Evolutionary conservation across 345 rosid genomes (phyloP), one percentile per base, ranked within the genome.

Genomic region (Heritiera littoralis): DNA sequence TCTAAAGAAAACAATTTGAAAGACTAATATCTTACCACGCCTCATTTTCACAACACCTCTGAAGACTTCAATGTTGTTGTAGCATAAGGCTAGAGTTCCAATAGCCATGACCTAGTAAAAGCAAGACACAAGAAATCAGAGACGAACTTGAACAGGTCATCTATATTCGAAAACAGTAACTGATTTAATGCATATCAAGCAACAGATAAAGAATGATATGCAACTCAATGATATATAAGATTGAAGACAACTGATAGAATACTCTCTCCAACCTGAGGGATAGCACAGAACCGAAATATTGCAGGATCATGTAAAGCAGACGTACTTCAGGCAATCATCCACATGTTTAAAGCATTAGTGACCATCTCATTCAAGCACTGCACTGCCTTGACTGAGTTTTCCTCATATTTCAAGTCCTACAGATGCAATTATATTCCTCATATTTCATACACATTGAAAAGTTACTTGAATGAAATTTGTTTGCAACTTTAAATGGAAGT

Each of bases 311-410:
- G 89, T 75, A 94, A 81, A 17, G 84, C 85, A 74, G 88, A 78
- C 96, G 89, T 92, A 93, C 6, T 81, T 89, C 79, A 97, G 79
- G 87, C 94, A 93, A 85, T 97, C 98, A 72, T 94, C 96, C 66
- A 80, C 79, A 78, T 93, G 98, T 9, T 65, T 83, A 97, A 80
- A 70, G 97, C 94, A 88, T 93, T 93, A 38, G 98, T 90, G 77
- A 97, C 88, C 98, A 94, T 90, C 72, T 97, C 99, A 83, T 97
- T 97, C 88, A 97, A 84, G 85, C 99, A 97, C 70, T 87, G 89
- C 83, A 94, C 93, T 75, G 99, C 92, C 84, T 94, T 87, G 60
- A 63, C 89, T 7, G 98, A 92, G 78, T 94, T 97, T 71, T 90
- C 92, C 87, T 93, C 92, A 48, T 86, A 81, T 81, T 97, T 94